These are phyloP conservation scores for Beauveria scarabaeidicola DNA, from an alignment of 2,329 filamentous ascomycete genomes.

Conservation along the genomic window DNA sequence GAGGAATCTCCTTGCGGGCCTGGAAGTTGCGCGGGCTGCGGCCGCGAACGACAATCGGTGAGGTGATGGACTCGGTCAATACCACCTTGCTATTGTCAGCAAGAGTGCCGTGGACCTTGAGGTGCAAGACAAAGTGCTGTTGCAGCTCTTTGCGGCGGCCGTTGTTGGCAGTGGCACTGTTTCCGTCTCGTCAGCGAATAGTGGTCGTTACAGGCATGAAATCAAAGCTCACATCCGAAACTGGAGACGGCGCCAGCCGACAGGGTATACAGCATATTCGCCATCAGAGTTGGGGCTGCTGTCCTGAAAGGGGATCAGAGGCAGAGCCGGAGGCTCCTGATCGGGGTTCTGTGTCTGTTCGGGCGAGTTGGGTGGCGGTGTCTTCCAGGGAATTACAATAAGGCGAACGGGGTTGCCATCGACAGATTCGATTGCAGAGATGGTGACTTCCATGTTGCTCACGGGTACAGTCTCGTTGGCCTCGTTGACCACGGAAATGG, in stretches of 20 bases:
- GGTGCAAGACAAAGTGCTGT: constrained; percentile 85
- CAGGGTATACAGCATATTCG: constrained; percentile 83
- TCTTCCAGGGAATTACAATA: constrained; percentile 98
- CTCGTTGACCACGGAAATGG: constrained; percentile 74
- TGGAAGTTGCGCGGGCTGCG: constrained; percentile 93
- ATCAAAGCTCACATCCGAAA: constrained; percentile 62
- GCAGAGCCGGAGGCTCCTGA: constrained; percentile 78
- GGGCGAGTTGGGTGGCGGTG: constrained; percentile 71
- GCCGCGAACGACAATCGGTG: constrained; percentile 87
- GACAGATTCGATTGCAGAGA: constrained; percentile 90
- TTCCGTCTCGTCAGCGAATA: not conserved
- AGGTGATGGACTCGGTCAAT: constrained; percentile 75
- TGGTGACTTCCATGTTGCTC: constrained; percentile 71
- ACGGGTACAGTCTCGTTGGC: constrained; percentile 78
- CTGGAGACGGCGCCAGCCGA: constrained; percentile 88
- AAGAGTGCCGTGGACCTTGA: constrained; percentile 78
- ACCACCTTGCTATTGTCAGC: constrained; percentile 75
- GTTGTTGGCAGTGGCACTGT: constrained; percentile 87
- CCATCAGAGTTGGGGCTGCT: constrained; percentile 54
- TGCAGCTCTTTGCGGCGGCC: constrained; percentile 89
- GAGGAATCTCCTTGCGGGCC: constrained; percentile 82
- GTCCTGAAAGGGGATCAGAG: constrained; percentile 60
- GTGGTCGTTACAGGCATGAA: not conserved
- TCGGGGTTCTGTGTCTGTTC: constrained; percentile 58
- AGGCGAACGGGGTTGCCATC: constrained; percentile 87